A percentile compares a stretch with the other conserved stretches of the same genome.
These are phyloP conservation scores for Lactifluus piperatus DNA, from an alignment of 768 basidiomycete species.

Conservation along the genomic window DNA sequence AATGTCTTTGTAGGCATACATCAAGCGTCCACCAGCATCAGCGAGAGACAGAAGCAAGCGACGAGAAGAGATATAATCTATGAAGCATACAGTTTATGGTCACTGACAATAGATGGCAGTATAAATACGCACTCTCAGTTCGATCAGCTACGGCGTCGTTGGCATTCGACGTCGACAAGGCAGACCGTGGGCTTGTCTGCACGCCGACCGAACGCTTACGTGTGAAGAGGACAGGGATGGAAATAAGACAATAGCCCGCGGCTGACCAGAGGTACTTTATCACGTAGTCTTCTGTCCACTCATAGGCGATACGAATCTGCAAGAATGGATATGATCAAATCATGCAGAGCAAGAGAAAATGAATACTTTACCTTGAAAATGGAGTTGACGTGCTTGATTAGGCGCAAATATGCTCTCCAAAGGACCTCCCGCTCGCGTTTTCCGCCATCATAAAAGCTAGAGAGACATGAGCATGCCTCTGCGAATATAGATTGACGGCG, in stretches of 20 bases:
- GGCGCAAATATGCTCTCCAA: slow-evolving; percentile 59
- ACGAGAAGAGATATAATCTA: slow-evolving; percentile 89
- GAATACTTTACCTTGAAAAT: slow-evolving; percentile 79
- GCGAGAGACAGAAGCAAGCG: slow-evolving; percentile 89
- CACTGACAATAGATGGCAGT: neutral
- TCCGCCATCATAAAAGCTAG: slow-evolving; percentile 89
- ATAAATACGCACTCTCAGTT: slow-evolving; percentile 35
- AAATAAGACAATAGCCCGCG: slow-evolving; percentile 84
- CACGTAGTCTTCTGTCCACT: slow-evolving; percentile 95
- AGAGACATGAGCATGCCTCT: neutral
- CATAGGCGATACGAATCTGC: slow-evolving; percentile 83
- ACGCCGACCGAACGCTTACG: slow-evolving; percentile 32
- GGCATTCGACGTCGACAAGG: neutral
- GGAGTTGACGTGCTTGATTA: slow-evolving; percentile 85
- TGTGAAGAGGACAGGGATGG: slow-evolving; percentile 79
- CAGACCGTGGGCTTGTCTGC: slow-evolving; percentile 13
- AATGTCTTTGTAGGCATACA: slow-evolving; percentile 96
- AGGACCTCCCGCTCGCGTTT: slow-evolving; percentile 75
- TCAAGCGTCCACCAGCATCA: slow-evolving; percentile 89
- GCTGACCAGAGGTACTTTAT: slow-evolving; percentile 97
- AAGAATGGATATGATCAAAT: neutral
- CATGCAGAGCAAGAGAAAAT: neutral
- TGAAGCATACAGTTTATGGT: neutral
- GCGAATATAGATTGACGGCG: neutral
- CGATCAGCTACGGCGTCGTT: slow-evolving; percentile 37